phyloP scores from a whole-genome alignment of 768 basidiomycete genomes.

The Rhodotorula babjevae region DNA sequence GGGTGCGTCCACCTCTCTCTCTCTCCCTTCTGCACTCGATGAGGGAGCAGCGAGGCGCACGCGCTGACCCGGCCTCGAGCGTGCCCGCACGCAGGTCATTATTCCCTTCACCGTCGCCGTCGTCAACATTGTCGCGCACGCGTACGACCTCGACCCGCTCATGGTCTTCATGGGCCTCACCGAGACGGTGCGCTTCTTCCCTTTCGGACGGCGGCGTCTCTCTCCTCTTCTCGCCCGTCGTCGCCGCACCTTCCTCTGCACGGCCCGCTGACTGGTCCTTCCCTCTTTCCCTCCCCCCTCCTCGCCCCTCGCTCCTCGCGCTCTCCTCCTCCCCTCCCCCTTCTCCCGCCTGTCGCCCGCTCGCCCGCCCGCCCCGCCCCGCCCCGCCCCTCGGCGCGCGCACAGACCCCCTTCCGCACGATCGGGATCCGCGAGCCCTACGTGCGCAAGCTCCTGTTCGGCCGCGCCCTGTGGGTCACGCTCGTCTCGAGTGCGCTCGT shows the following conservation, averaged over 20 bases:
- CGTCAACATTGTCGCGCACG: slow-evolving; percentile 87
- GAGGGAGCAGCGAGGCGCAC: no score
- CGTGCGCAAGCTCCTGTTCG: slow-evolving; percentile 80
- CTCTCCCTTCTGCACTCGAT: not conserved
- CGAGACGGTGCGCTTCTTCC: slow-evolving; percentile 68
- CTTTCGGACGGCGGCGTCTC: no score
- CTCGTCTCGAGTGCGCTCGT: slow-evolving; percentile 58
- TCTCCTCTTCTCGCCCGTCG: not conserved
- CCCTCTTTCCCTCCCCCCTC: not conserved
- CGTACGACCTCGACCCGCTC: slow-evolving; percentile 94
- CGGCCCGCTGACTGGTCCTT: no score
- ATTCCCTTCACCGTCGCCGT: slow-evolving; percentile 84
- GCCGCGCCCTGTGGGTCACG: slow-evolving; percentile 83
- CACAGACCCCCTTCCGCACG: slow-evolving; percentile 79
- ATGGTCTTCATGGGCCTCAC: slow-evolving; percentile 89
- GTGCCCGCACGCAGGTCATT: slow-evolving; percentile 62
- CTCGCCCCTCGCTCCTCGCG: not conserved
- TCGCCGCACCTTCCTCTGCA: no score
- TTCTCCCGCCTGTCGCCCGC: no score
- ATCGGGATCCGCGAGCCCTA: slow-evolving; percentile 88
- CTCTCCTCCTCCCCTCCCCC: not conserved
- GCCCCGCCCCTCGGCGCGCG: no score
- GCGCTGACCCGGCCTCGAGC: no score
- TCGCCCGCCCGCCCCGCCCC: not conserved
- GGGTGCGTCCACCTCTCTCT: slow-evolving; percentile 60